Evolutionary conservation across 495 filamentous ascomycete genomes (phyloP).

Genomic region (Hypoxylon fuscum): DNA sequence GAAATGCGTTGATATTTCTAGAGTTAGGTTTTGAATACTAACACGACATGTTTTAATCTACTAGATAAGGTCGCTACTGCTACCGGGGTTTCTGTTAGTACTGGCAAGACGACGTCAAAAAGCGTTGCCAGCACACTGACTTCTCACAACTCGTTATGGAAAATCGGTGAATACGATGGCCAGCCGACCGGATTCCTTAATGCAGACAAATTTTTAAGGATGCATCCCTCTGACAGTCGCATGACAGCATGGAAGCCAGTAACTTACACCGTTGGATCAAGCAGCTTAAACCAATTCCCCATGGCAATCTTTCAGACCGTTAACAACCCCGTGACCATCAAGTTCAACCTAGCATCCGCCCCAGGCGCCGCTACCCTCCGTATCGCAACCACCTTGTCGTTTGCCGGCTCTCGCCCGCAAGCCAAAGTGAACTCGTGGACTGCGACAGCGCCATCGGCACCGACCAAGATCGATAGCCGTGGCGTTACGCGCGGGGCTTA

Average conservation of each 20-base stretch:
- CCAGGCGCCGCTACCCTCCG: conserved; percentile 64
- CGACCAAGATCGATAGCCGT: conserved; percentile 69
- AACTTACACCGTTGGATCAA: conserved; percentile 68
- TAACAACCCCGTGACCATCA: conserved; percentile 70
- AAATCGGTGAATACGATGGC: conserved; percentile 71
- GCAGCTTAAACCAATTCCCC: conserved; percentile 61
- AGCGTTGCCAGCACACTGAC: conserved; percentile 62
- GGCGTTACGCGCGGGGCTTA: conserved; percentile 73
- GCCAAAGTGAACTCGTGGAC: conserved; percentile 62
- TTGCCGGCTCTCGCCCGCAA: conserved; percentile 62
- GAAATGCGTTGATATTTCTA: too few species aligned
- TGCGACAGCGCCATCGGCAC: conserved; percentile 59
- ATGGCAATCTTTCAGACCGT: conserved; percentile 72
- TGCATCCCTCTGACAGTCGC: conserved; percentile 71
- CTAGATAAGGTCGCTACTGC: conserved; percentile 61
- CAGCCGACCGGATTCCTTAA: conserved; percentile 72
- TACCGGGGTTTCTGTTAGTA: conserved; percentile 61
- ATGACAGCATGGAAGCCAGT: conserved; percentile 67
- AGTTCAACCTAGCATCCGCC: conserved; percentile 62
- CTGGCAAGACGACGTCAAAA: conserved; percentile 61
- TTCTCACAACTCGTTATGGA: conserved; percentile 64
- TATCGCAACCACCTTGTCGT: conserved; percentile 71
- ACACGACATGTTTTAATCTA: too few species aligned
- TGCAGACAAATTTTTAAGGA: conserved; percentile 69
- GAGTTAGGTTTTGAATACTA: too few species aligned